Conservation (phyloP, 2,329 filamentous ascomycete genomes). For the Zarea fungicola region DNA sequence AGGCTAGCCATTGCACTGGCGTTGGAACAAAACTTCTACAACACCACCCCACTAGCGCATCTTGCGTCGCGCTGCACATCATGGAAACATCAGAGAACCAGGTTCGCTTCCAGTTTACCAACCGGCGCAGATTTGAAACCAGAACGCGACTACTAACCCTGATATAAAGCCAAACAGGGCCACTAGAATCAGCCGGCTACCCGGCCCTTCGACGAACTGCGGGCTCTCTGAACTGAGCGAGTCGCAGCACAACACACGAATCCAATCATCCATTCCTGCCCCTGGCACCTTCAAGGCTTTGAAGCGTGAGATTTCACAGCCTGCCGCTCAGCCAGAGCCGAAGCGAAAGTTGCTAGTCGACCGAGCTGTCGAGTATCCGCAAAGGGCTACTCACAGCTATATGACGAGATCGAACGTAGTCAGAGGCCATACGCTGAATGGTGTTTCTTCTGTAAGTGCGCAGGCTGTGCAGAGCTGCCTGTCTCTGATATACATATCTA, state of each 20-base stretch:
- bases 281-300: constrained; percentile 34
- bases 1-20: constrained; percentile 2
- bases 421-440: constrained; percentile 36
- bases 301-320: constrained; percentile 47
- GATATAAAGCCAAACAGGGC: not conserved
- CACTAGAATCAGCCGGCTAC: constrained; percentile 12
- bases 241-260: constrained; percentile 55
- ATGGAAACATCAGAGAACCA: constrained; percentile 12
- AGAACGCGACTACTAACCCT: not conserved
- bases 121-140: not conserved
- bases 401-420: constrained; percentile 38
- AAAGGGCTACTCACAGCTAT: constrained; percentile 35
- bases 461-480: constrained; percentile 16
- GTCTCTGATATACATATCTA: not conserved
- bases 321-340: constrained; percentile 48
- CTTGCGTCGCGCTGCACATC: constrained; percentile 1
- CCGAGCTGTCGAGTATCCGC: constrained; percentile 47
- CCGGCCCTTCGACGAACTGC: constrained; percentile 8
- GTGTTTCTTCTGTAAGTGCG: constrained; percentile 7
- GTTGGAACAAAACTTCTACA: not conserved
- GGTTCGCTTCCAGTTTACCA: not conserved
- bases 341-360: constrained; percentile 58
- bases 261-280: constrained; percentile 37
- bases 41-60: not conserved
- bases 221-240: constrained; percentile 52